phyloP scores from a whole-genome alignment of 2,329 filamentous ascomycete species.

The Phaeosphaeria sp. region DNA sequence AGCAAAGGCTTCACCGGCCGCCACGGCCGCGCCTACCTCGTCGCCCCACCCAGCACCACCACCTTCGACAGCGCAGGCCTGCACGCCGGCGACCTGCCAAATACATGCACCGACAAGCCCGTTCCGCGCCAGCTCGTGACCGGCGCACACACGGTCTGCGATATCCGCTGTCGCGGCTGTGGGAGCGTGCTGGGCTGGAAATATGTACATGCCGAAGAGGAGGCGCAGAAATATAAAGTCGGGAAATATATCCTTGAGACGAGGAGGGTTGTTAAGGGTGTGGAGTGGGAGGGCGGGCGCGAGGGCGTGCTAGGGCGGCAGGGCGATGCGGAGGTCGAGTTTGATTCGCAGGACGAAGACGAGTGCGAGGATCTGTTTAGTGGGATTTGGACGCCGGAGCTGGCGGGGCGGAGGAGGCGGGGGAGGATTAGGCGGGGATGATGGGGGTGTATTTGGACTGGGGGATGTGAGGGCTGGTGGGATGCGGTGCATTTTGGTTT shows the following conservation, averaged over 20 bases:
- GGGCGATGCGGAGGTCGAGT: conserved; percentile 59
- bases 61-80: conserved; percentile 3
- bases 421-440: too few relatives aligned
- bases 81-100: conserved; percentile 56
- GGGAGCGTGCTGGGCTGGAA: conserved; percentile 68
- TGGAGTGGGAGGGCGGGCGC: conserved; percentile 61
- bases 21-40: conserved; percentile 69
- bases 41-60: conserved; percentile 53
- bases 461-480: too few relatives aligned
- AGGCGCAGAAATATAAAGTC: conserved; percentile 68
- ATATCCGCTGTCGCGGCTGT: conserved; percentile 64
- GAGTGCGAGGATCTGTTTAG: conserved; percentile 71
- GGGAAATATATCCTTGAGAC: conserved; percentile 72
- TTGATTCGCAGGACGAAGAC: conserved; percentile 70
- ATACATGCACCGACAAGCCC: conserved; percentile 63
- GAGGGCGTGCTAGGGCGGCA: too few relatives aligned
- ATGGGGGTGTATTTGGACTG: too few relatives aligned
- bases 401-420: conserved; percentile 54
- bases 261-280: conserved; percentile 58
- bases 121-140: conserved; percentile 67
- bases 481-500: neutral
- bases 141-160: conserved; percentile 66
- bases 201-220: conserved; percentile 67
- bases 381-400: conserved; percentile 64
- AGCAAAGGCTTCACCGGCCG: conserved; percentile 70